These are phyloP conservation scores for Backusella tarrabulga DNA, from an alignment of 192 early-diverging fungal genomes.

Conservation along the genomic window DNA sequence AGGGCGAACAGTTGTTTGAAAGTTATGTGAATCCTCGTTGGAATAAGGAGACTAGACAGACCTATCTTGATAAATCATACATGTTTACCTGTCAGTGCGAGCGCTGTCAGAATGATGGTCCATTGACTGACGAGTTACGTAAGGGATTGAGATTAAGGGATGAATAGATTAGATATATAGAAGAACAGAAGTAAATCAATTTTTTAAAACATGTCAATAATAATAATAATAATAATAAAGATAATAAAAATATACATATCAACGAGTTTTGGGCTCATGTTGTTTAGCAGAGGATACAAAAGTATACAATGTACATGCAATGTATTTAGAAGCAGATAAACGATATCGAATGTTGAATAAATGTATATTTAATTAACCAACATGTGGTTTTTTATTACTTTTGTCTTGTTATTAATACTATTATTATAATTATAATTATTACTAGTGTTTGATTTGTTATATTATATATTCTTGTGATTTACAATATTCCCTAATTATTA, in stretches of 20 bases:
- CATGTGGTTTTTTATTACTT: not conserved
- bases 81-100: constrained; percentile 60
- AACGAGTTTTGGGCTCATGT: too few relatives aligned
- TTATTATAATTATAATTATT: not conserved
- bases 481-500: not conserved
- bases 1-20: constrained; percentile 58
- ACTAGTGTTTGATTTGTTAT: not conserved
- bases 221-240: not conserved
- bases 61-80: constrained; percentile 53
- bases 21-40: constrained; percentile 60
- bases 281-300: too few relatives aligned
- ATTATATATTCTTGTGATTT: not conserved
- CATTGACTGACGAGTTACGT: constrained; percentile 41
- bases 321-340: not conserved
- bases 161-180: constrained; percentile 9
- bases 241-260: too few relatives aligned
- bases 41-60: constrained; percentile 49
- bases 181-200: not conserved
- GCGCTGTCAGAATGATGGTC: constrained; percentile 52
- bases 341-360: not conserved
- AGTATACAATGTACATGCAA: too few relatives aligned
- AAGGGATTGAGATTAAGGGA: constrained; percentile 37
- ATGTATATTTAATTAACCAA: not conserved
- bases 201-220: not conserved
- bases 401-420: not conserved